These are phyloP conservation scores for Phytopythium delawarense DNA, from an alignment of 352 stramenopile genomes.

Conservation along the genomic window DNA sequence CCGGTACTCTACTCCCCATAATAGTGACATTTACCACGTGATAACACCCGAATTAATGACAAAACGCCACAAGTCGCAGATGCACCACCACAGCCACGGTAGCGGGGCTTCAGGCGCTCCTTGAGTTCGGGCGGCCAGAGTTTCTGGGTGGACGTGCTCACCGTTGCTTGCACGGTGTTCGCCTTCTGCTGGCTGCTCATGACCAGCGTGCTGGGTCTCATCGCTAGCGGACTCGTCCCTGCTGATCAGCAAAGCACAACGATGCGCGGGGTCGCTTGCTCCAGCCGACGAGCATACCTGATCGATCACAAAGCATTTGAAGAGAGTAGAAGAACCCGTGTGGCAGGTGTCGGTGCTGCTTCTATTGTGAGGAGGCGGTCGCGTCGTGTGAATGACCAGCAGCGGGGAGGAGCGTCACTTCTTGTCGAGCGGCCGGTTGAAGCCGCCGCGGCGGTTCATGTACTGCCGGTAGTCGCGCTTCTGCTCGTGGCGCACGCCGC, in stretches of 20 bases:
- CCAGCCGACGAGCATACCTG: neutral
- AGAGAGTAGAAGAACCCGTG: no score
- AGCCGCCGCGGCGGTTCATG: constrained; percentile 96
- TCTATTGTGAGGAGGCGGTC: neutral
- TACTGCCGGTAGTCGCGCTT: constrained; percentile 96
- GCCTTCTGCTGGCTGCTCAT: constrained; percentile 43
- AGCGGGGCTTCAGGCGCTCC: constrained; percentile 13
- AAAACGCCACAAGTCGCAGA: no score
- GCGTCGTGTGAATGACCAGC: neutral
- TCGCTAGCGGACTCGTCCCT: constrained; percentile 22
- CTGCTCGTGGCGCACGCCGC: constrained; percentile 84
- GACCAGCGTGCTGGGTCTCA: constrained; percentile 56
- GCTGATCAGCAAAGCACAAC: neutral
- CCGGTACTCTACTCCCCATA: no score
- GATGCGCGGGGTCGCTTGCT: neutral
- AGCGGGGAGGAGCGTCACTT: neutral
- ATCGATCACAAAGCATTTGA: neutral
- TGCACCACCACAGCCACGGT: no score
- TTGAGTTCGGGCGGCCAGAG: constrained; percentile 27
- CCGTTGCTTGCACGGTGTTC: constrained; percentile 26
- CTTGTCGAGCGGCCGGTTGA: constrained; percentile 93
- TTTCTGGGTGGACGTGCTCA: constrained; percentile 19
- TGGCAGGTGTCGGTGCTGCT: neutral
- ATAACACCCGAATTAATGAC: no score
- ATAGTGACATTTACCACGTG: no score